These are phyloP conservation scores for Trichoderma lentiforme DNA, from an alignment of 2,329 filamentous ascomycete species.

Conservation along the genomic window DNA sequence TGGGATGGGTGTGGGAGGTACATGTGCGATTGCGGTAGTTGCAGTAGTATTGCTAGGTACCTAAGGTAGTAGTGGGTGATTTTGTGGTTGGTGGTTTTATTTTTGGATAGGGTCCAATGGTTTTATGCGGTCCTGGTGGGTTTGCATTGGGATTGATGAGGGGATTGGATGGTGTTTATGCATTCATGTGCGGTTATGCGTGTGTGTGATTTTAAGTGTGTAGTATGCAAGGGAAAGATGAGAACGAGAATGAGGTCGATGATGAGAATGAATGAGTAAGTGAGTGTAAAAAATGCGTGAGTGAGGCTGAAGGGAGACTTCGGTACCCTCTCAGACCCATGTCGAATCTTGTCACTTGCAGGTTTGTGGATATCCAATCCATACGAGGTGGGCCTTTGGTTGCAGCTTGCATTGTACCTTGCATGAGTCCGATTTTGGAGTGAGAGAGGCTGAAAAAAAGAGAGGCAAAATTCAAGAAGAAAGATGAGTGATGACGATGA, in stretches of 20 bases:
- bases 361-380: not conserved
- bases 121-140: too few species aligned
- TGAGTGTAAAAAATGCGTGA: not conserved
- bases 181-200: not conserved
- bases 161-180: not conserved
- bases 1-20: not conserved
- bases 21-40: not conserved
- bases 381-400: not conserved
- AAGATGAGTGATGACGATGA: not conserved
- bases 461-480: not conserved
- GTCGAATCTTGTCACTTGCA: not conserved
- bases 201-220: not conserved
- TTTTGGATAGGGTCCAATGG: not conserved
- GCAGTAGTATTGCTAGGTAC: not conserved
- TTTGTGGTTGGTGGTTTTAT: not conserved
- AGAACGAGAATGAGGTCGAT: not conserved
- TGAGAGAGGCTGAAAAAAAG: not conserved
- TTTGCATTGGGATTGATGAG: not conserved
- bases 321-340: not conserved
- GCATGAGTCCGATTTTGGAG: too few species aligned
- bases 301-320: not conserved
- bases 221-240: not conserved
- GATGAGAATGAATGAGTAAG: not conserved
- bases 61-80: too few species aligned
- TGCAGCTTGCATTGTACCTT: not conserved